These are phyloP conservation scores for Scedosporium minutisporum DNA, from an alignment of 2,329 filamentous ascomycete species.

Conservation along the genomic window DNA sequence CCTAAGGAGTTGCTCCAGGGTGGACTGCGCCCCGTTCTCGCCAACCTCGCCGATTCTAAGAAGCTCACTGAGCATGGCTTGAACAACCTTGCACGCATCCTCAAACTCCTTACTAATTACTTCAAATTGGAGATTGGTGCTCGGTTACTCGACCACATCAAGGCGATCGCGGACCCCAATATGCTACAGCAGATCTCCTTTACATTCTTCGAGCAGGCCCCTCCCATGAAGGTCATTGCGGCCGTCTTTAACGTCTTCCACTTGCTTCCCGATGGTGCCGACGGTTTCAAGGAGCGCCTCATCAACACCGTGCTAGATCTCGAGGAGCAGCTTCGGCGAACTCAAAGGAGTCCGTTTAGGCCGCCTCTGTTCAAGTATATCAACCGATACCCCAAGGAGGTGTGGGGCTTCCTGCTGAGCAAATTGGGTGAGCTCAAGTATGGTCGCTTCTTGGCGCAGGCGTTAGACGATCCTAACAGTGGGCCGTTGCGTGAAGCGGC, in stretches of 20 bases:
- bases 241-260: slow-evolving; percentile 97
- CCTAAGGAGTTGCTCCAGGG: slow-evolving; percentile 94
- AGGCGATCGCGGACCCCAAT: slow-evolving; percentile 72
- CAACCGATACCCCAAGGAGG: slow-evolving; percentile 83
- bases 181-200: slow-evolving; percentile 86
- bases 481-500: slow-evolving; percentile 65
- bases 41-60: slow-evolving; percentile 90
- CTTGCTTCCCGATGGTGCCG: slow-evolving; percentile 81
- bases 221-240: slow-evolving; percentile 87
- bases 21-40: slow-evolving; percentile 86
- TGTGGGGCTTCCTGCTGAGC: slow-evolving; percentile 70
- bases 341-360: slow-evolving; percentile 84
- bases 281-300: slow-evolving; percentile 81
- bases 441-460: slow-evolving; percentile 83
- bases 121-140: slow-evolving; percentile 98
- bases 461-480: slow-evolving; percentile 68
- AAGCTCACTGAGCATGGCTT: slow-evolving; percentile 80
- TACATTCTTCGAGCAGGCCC: slow-evolving; percentile 85
- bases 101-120: slow-evolving; percentile 91
- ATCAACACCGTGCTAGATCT: slow-evolving; percentile 86
- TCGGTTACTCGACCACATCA: slow-evolving; percentile 87
- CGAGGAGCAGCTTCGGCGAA: slow-evolving; percentile 75
- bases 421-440: slow-evolving; percentile 78
- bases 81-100: slow-evolving; percentile 78
- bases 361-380: slow-evolving; percentile 85